phyloP scores from a whole-genome alignment of 2,329 filamentous ascomycete genomes.

The Epichloe typhina region DNA sequence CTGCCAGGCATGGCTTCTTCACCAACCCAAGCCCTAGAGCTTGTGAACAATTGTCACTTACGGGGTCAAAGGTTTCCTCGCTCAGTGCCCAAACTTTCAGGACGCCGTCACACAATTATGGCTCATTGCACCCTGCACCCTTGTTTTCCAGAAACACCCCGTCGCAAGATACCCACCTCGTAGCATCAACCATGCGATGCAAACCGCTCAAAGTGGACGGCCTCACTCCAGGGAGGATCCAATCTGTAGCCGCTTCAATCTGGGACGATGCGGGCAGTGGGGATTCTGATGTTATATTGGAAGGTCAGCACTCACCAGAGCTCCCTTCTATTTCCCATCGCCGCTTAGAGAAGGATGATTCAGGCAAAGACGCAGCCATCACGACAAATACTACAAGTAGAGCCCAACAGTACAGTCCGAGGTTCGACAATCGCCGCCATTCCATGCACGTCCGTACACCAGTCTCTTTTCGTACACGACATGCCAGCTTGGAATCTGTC shows the following conservation, averaged over 20 bases:
- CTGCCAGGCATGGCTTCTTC: background rate
- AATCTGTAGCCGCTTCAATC: background rate
- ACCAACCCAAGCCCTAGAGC: background rate
- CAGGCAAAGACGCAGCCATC: background rate
- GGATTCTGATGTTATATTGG: background rate
- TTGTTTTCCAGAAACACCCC: background rate
- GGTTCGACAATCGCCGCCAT: background rate
- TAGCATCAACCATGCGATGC: background rate
- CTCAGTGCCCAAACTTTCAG: background rate
- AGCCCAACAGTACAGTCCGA: background rate
- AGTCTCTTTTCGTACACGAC: background rate
- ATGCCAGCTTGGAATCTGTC: constrained; percentile 1
- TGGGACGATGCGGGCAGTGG: background rate
- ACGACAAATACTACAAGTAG: background rate
- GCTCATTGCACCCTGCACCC: background rate
- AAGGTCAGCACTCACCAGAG: background rate
- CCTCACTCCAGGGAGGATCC: background rate
- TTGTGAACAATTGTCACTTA: background rate
- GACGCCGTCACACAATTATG: background rate
- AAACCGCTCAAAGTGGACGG: background rate
- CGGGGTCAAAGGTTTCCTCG: background rate
- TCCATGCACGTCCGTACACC: background rate
- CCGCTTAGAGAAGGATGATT: background rate
- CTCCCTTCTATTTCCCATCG: background rate
- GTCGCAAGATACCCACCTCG: too few relatives aligned